phyloP scores from a whole-genome alignment of 23 red algal genomes.

The Gracilaria caudata region DNA sequence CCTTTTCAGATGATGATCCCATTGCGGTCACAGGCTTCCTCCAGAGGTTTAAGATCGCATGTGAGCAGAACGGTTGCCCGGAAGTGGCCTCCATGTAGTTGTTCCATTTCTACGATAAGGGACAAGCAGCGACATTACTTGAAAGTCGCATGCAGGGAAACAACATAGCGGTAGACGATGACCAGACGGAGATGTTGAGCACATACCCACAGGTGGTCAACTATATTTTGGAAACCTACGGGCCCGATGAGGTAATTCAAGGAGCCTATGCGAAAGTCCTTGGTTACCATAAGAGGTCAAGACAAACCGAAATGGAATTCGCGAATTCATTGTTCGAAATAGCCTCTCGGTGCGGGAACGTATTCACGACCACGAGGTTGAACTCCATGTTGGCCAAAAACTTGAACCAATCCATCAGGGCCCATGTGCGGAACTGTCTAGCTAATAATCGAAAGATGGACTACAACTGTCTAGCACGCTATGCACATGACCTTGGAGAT shows the following conservation, averaged over 20 bases:
- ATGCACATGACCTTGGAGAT: constrained; percentile 21
- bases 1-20: constrained; percentile 5
- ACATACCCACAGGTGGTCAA: background rate
- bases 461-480: background rate
- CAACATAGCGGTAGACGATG: background rate
- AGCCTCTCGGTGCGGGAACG: background rate
- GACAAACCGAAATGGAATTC: constrained; percentile 28
- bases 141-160: background rate
- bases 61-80: constrained; percentile 1
- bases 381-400: constrained; percentile 10
- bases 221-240: constrained; percentile 1
- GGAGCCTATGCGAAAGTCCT: background rate
- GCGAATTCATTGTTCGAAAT: background rate
- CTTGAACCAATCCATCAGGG: background rate
- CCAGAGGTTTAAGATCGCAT: constrained; percentile 12
- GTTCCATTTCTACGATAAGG: constrained; percentile 31
- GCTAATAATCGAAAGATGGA: background rate
- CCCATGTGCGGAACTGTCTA: background rate
- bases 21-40: constrained; percentile 1
- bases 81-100: constrained; percentile 9
- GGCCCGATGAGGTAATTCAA: constrained; percentile 8
- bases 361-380: constrained; percentile 7
- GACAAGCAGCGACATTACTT: background rate
- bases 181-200: background rate
- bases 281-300: background rate